Percentiles rank a stretch among this genome's conserved stretches.
Conservation (phyloP, 2,329 filamentous ascomycete genomes). For the Phyllosticta paracitricarpa region DNA sequence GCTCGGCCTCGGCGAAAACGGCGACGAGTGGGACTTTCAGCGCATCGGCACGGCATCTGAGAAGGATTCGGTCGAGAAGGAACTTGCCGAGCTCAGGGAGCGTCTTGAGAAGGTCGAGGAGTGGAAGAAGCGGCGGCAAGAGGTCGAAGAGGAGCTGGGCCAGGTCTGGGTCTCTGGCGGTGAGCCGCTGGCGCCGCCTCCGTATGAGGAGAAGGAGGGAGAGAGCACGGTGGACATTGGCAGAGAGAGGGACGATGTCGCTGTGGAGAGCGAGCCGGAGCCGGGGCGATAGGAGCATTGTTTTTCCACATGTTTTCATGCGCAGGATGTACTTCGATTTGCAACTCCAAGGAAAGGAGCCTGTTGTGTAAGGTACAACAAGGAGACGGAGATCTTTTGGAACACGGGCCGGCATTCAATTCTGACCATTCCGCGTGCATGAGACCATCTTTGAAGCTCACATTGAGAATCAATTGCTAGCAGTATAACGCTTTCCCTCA, state of each 20-base stretch:
- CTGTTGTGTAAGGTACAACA: background rate
- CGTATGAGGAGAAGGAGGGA: slow-evolving; percentile 16
- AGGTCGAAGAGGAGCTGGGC: slow-evolving; percentile 74
- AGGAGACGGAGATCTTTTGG: background rate
- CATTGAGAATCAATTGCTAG: background rate
- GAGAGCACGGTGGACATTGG: slow-evolving; percentile 3
- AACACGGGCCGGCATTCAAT: background rate
- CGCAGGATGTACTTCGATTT: background rate
- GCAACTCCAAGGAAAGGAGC: background rate
- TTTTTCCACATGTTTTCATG: background rate
- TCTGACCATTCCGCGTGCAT: background rate
- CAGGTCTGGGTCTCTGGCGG: slow-evolving; percentile 48
- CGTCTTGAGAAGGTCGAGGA: slow-evolving; percentile 69
- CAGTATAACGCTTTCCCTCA: background rate
- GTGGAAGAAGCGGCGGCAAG: slow-evolving; percentile 67
- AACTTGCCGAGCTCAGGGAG: slow-evolving; percentile 74
- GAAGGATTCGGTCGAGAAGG: slow-evolving; percentile 86
- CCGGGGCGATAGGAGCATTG: background rate
- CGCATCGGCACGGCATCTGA: slow-evolving; percentile 88
- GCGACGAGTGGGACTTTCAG: slow-evolving; percentile 87
- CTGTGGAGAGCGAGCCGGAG: background rate
- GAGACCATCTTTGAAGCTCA: background rate
- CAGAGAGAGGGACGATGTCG: background rate
- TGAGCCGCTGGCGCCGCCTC: slow-evolving; percentile 26
- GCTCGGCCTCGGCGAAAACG: slow-evolving; percentile 68